A percentile compares a stretch with the other conserved stretches of the same genome.
Evolutionary conservation across 129 eudicot genomes (phyloP).

Genomic region (Flaveria brownii): DNA sequence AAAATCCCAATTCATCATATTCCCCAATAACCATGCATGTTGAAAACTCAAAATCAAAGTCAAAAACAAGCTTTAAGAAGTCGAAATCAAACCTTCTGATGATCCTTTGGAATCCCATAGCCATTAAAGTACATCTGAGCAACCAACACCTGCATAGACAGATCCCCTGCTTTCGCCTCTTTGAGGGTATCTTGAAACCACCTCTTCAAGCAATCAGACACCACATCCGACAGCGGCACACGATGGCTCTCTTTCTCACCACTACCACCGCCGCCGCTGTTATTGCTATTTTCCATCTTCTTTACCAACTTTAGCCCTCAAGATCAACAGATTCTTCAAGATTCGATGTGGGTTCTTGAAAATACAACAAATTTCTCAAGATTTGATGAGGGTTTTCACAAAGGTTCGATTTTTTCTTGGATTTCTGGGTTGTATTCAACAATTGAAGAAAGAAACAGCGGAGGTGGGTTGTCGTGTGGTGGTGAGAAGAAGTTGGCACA

Average conservation of each 20-base stretch:
- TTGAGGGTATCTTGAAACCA: conserved; percentile 79
- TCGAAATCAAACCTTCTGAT: conserved; percentile 53
- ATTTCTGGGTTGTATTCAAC: conserved; percentile 10
- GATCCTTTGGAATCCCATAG: conserved; percentile 68
- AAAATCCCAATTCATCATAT: conserved; percentile 22
- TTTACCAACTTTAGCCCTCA: conserved; percentile 21
- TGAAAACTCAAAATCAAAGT: neutral
- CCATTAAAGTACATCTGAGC: conserved; percentile 77
- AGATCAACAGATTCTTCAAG: neutral
- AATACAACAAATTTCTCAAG: conserved; percentile 4
- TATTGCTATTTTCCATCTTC: conserved; percentile 35
- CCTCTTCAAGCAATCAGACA: conserved; percentile 62
- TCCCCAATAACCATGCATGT: conserved; percentile 16
- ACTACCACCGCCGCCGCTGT: conserved; percentile 36
- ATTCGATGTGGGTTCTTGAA: conserved; percentile 27
- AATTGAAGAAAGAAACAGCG: conserved; percentile 8
- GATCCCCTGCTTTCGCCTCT: conserved; percentile 76
- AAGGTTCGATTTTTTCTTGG: conserved; percentile 10
- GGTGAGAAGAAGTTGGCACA: conserved; percentile 41
- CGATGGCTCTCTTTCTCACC: conserved; percentile 36
- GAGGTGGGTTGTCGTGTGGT: conserved; percentile 22
- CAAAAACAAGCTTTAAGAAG: neutral
- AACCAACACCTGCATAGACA: conserved; percentile 73
- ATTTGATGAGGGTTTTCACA: conserved; percentile 14
- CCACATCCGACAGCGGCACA: conserved; percentile 64